These are phyloP conservation scores for Madurella fahalii DNA, from an alignment of 2,329 filamentous ascomycete genomes.

Conservation along the genomic window DNA sequence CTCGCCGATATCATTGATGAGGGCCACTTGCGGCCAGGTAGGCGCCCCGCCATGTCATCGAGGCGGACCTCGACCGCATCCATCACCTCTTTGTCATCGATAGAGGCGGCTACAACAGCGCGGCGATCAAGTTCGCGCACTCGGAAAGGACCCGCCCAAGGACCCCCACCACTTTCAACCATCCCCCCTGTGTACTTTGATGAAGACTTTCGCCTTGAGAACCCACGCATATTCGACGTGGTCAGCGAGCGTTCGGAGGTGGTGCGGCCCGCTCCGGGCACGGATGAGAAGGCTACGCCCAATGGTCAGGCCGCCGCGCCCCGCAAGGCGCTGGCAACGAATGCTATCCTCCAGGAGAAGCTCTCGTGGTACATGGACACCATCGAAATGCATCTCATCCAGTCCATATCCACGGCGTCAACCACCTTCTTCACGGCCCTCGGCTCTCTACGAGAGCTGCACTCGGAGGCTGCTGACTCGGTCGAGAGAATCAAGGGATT, in stretches of 20 bases:
- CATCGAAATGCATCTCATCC: constrained; percentile 93
- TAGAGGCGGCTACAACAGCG: constrained; percentile 42
- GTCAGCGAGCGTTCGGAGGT: constrained; percentile 96
- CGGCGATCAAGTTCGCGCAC: constrained; percentile 47
- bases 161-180: constrained; percentile 80
- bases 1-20: constrained; percentile 38
- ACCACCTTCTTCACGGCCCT: constrained; percentile 94
- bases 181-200: constrained; percentile 95
- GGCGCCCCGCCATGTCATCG: constrained; percentile 33
- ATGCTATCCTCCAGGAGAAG: constrained; percentile 96
- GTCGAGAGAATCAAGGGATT: constrained; percentile 80
- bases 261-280: constrained; percentile 62
- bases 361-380: constrained; percentile 99
- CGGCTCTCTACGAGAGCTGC: constrained; percentile 83
- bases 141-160: constrained; percentile 59
- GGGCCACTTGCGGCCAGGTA: constrained; percentile 44
- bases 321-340: constrained; percentile 86
- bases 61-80: constrained; percentile 44
- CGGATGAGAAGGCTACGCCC: constrained; percentile 49
- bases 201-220: constrained; percentile 90
- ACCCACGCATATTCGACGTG: constrained; percentile 91
- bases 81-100: constrained; percentile 46
- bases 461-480: constrained; percentile 87
- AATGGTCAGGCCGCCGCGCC: constrained; percentile 59
- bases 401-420: constrained; percentile 91